Percentiles rank a stretch among this genome's conserved stretches.
Conservation (phyloP, 2,329 filamentous ascomycete species). For the Curvularia sp. region DNA sequence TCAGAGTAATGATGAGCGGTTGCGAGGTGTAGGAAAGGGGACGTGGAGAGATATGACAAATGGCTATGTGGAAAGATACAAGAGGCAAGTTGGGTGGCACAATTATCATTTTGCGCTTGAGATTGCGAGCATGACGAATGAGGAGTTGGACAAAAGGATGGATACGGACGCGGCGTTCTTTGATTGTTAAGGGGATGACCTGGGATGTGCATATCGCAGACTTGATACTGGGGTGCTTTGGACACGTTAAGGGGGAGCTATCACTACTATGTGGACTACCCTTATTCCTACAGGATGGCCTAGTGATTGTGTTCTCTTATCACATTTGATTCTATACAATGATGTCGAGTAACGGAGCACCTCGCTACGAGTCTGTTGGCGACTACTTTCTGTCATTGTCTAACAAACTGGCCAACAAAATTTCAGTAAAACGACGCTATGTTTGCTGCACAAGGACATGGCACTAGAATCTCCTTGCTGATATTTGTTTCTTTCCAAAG, state of each 20-base stretch:
- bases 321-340: too few relatives aligned
- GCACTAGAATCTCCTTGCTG: neutral
- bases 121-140: slow-evolving; percentile 10
- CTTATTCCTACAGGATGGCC: neutral
- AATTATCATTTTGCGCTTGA: slow-evolving; percentile 23
- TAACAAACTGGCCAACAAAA: neutral
- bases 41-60: slow-evolving; percentile 29
- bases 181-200: slow-evolving; percentile 10
- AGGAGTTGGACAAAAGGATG: slow-evolving; percentile 24
- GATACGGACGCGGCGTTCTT: slow-evolving; percentile 25
- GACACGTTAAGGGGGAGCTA: neutral
- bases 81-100: slow-evolving; percentile 10
- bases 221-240: neutral
- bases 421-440: neutral
- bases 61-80: slow-evolving; percentile 23
- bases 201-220: neutral
- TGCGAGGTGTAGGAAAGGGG: slow-evolving; percentile 9
- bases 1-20: slow-evolving; percentile 5
- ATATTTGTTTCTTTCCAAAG: neutral
- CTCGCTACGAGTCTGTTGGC: too few relatives aligned
- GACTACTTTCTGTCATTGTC: neutral
- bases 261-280: neutral
- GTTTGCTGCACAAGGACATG: neutral
- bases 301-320: neutral
- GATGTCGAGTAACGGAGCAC: too few relatives aligned